Conservation (phyloP, 2,329 filamentous ascomycete genomes). For the Pseudomassariella vexata region DNA sequence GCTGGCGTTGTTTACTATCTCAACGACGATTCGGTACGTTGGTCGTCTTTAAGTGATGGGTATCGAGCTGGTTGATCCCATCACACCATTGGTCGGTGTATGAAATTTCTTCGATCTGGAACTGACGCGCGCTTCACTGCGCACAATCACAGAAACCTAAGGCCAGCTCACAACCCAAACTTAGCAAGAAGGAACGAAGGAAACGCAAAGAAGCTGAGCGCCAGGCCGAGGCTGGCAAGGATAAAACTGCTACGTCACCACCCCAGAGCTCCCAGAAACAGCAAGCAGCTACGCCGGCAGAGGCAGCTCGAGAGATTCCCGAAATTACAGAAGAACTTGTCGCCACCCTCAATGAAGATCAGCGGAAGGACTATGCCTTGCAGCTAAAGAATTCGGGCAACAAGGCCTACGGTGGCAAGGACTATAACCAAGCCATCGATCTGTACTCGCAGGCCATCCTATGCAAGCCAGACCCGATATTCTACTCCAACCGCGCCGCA, state of each 20-base stretch:
- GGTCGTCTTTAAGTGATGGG: too few relatives aligned
- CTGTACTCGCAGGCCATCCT: constrained; percentile 94
- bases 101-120: too few relatives aligned
- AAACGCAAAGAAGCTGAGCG: constrained; percentile 77
- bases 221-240: constrained; percentile 45
- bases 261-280: constrained; percentile 31
- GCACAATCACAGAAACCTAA: constrained; percentile 33
- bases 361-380: constrained; percentile 79
- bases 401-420: constrained; percentile 90
- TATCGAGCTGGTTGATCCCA: too few relatives aligned
- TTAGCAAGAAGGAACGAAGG: constrained; percentile 83
- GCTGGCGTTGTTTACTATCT: constrained; percentile 93
- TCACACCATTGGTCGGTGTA: too few relatives aligned
- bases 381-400: constrained; percentile 95
- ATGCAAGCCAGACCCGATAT: constrained; percentile 95
- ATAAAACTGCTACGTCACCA: constrained; percentile 27
- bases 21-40: constrained; percentile 50
- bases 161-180: constrained; percentile 56
- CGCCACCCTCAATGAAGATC: constrained; percentile 46
- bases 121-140: too few relatives aligned
- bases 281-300: constrained; percentile 42
- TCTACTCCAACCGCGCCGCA: constrained; percentile 96
- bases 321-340: constrained; percentile 58
- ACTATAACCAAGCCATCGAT: constrained; percentile 88
- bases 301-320: constrained; percentile 63